Evolutionary conservation across 2,329 filamentous ascomycete genomes (phyloP), one percentile per base, ranked within the genome.

Genomic region (Ophiocordyceps robertsii): DNA sequence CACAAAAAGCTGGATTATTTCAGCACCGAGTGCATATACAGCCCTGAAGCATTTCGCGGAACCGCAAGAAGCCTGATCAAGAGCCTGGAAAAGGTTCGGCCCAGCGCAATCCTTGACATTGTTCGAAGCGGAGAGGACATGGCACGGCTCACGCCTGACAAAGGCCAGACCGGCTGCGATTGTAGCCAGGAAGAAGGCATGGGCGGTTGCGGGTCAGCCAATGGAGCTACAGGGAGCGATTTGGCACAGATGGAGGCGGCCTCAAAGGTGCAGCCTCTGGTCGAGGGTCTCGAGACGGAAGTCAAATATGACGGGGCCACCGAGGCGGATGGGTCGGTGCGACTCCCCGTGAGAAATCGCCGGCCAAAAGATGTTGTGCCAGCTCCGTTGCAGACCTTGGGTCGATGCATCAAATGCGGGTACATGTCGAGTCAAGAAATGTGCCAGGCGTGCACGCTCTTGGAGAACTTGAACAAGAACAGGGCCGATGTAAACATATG

Each of bases 1-100:
- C 88, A 98, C 68, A 94, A 92, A 64, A 89, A 89, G 61, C 71
- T 98, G 49, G 89, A 96, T 59, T 98, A 98, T 64, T 98, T 98
- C 64, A 95, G 82, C 55, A 98, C 92, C 0, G 92, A 98, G 64
- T 98, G 92, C 68, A 88, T 98, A 46, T 98, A 98, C 68, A 95
- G 87, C 42, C 92, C 92, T 0, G 92, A 98, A 63, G 92, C 92
- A 2, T 98, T 98, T 58, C 75, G 92, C 45, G 92, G 92, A 3
- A 95, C 86, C 51, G 92, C 92, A 2, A 76, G 92, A 49, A 85
- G 82, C 24, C 66, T 98, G 45, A 95, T 98, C 62, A 98, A 98
- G 66, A 94, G 90, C 52, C 68, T 98, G 29, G 92, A 98, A 63
- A 84, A 84, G 52, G 86, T 98, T 8, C 75, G 92, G 2, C 90